Evolutionary conservation across 345 rosid genomes (phyloP).

Genomic region (Hibiscus trionum): DNA sequence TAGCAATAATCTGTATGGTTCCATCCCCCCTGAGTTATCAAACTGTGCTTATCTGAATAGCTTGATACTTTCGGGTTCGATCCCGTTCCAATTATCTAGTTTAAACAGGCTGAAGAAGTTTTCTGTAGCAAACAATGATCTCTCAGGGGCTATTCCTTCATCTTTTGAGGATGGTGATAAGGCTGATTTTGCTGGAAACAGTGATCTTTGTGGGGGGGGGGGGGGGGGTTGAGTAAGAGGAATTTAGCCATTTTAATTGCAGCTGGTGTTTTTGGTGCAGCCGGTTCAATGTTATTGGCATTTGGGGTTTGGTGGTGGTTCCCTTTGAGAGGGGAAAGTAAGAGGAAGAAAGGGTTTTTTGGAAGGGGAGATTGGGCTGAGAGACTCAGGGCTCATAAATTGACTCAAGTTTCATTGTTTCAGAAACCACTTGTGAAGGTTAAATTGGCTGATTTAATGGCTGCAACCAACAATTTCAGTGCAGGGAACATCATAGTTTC

Average conservation of each 20-base stretch:
- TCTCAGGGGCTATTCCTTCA: slow-evolving; percentile 56
- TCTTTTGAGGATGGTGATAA: slow-evolving; percentile 24
- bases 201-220: slow-evolving; percentile 55
- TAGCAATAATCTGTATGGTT: slow-evolving; percentile 44
- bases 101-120: slow-evolving; percentile 47
- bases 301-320: slow-evolving; percentile 90
- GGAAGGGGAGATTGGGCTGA: slow-evolving; percentile 59
- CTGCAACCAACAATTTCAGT: slow-evolving; percentile 66
- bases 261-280: slow-evolving; percentile 82
- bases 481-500: slow-evolving; percentile 43
- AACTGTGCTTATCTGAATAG: slow-evolving; percentile 52
- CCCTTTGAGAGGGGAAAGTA: slow-evolving; percentile 37
- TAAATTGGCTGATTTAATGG: slow-evolving; percentile 68
- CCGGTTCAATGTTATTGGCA: slow-evolving; percentile 59
- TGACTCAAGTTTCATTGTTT: slow-evolving; percentile 70
- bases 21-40: slow-evolving; percentile 55
- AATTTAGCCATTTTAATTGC: slow-evolving; percentile 69
- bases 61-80: slow-evolving; percentile 54
- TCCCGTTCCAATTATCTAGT: slow-evolving; percentile 43
- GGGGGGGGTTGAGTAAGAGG: slow-evolving; percentile 72
- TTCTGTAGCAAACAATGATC: slow-evolving; percentile 58
- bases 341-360: slow-evolving; percentile 24
- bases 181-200: slow-evolving; percentile 53
- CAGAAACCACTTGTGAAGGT: slow-evolving; percentile 86
- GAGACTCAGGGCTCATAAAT: slow-evolving; percentile 54